Base-by-base conservation (phyloP, 2,329 filamentous ascomycete species). In the Trichoderma sp. region DNA sequence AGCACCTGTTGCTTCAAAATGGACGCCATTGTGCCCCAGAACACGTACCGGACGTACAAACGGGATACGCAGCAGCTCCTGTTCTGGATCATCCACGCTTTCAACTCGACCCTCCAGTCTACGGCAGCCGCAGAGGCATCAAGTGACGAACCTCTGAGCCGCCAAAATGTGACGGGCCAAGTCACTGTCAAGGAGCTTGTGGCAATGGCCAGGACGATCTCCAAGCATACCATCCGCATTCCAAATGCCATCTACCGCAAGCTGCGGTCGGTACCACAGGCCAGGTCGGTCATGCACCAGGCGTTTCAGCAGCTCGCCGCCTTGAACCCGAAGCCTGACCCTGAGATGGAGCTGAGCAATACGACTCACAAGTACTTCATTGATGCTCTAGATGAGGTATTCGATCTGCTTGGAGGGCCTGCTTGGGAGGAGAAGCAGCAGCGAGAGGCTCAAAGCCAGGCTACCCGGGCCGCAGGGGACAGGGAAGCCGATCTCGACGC, bases 361-460 rank as follows among this genome's bases (percentile, higher is more conserved):
- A 67, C 61, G 2, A 72, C 73, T 0, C 79, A 82, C 67, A 77
- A 78, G 54, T 68, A 75, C 48, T 82, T 81, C 66, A 81, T 82
- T 57, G 73, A 81, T 55, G 73, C 72, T 2, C 73, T 82, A 1
- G 71, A 67, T 4, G 68, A 77, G 5, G 75, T 75, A 0, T 80
- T 80, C 48, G 41, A 74, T 0, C 69, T 71, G 15, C 69, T 81
- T 0, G 77, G 78, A 3, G 76, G 78, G 1, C 67, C 72, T 1
- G 48, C 55, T 7, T 75, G 71, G 71, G 60, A 67, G 45, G 41
- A 48, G 28, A 47, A 69, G 44, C 47, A 67, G 51, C 26, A 60
- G 44, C 15, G 68, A 64, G 51, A 71, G 10, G 28, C 34, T n/a
- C 41, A 68, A 47, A 74, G 62, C 43, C 52, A 55, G 19, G 14